Evolutionary conservation across 768 basidiomycete genomes (phyloP).

Genomic region (Lactarius indigo): DNA sequence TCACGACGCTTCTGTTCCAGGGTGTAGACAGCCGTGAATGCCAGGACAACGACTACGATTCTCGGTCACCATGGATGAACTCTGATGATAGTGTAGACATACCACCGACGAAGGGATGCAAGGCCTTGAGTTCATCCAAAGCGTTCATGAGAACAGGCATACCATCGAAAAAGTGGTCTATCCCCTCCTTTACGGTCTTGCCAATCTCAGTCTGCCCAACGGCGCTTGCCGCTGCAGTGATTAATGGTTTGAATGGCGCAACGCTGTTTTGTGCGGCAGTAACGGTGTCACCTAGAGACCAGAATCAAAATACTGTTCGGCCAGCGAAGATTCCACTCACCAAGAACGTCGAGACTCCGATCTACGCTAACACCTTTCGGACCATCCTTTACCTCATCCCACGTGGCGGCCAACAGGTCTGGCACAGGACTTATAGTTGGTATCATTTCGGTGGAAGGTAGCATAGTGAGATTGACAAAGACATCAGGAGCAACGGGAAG

Average conservation of each 20-base stretch:
- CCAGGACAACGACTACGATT: conserved; percentile 43
- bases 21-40: conserved; percentile 47
- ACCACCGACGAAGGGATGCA: conserved; percentile 33
- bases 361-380: not conserved
- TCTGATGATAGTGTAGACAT: not conserved
- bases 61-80: not conserved
- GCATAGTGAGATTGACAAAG: not conserved
- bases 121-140: conserved; percentile 30
- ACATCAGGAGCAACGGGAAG: not conserved
- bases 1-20: conserved; percentile 47
- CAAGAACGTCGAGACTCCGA: not conserved
- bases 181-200: conserved; percentile 23
- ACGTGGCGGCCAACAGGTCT: conserved; percentile 6
- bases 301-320: not conserved
- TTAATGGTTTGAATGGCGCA: not conserved
- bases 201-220: conserved; percentile 6
- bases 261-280: not conserved
- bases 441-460: not conserved
- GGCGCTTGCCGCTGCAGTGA: conserved; percentile 5
- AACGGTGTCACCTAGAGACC: not conserved
- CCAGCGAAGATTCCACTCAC: not conserved
- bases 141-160: conserved; percentile 30
- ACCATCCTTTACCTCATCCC: conserved; percentile 1
- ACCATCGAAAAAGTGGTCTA: conserved; percentile 28
- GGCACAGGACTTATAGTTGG: not conserved